Evolutionary conservation across 73 alveolate genomes (phyloP).

Genomic region (Paramecium sexaurelia): DNA sequence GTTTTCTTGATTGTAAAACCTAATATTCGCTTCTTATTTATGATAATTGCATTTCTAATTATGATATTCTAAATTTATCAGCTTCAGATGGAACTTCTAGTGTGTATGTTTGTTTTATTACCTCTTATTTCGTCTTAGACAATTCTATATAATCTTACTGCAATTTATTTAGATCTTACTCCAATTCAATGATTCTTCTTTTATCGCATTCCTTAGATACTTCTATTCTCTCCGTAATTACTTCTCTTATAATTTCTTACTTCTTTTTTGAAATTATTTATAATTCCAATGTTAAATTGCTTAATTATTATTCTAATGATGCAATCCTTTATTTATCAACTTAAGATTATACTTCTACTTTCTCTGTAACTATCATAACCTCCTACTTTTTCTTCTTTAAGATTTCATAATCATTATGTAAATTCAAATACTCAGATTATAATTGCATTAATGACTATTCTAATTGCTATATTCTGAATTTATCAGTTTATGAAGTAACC

Average conservation of each 20-base stretch:
- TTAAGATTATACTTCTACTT: neutral
- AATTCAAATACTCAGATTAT: no score
- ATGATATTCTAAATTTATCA: neutral
- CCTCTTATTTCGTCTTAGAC: neutral
- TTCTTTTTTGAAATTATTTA: neutral
- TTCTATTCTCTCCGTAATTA: neutral
- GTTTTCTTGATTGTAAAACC: neutral
- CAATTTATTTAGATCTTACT: neutral
- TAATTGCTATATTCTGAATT: no score
- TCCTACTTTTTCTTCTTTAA: neutral
- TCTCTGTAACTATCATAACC: neutral
- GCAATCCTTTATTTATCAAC: neutral
- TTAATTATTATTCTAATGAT: neutral
- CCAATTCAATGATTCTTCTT: neutral
- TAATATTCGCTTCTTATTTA: neutral
- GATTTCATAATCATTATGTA: neutral
- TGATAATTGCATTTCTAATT: neutral
- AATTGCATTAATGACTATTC: no score
- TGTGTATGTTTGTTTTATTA: neutral
- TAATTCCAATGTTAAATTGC: neutral
- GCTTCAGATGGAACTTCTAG: conserved; percentile 9
- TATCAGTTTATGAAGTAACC: no score
- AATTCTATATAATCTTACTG: neutral
- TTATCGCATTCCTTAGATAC: neutral
- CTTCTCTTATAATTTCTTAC: neutral